phyloP scores from a whole-genome alignment of 371 early-diverging fungal species.

The Catenaria anguillulae region DNA sequence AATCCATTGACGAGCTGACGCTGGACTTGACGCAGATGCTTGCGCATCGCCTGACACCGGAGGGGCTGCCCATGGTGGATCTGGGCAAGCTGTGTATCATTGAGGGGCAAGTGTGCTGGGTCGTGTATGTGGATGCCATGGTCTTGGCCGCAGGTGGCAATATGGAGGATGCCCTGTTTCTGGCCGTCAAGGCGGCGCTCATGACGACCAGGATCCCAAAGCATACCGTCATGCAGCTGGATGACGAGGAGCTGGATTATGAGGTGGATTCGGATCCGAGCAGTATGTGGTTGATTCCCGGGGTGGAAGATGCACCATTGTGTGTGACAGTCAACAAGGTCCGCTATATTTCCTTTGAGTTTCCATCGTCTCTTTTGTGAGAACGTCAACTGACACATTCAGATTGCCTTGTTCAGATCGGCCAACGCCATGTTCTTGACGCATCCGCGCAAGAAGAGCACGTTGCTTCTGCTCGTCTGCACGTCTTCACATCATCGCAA shows the following conservation, averaged over 20 bases:
- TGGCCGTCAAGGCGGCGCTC: constrained; percentile 73
- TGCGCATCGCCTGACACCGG: constrained; percentile 51
- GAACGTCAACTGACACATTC: not conserved
- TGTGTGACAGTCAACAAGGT: constrained; percentile 66
- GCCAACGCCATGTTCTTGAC: constrained; percentile 65
- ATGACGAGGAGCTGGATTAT: constrained; percentile 65
- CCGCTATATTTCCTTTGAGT: no score
- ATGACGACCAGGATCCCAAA: constrained; percentile 68
- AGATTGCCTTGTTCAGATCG: constrained; percentile 46
- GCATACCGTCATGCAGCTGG: constrained; percentile 37
- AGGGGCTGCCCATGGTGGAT: constrained; percentile 68
- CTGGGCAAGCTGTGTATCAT: constrained; percentile 71
- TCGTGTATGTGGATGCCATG: constrained; percentile 78
- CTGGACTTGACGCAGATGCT: constrained; percentile 62
- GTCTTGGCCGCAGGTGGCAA: constrained; percentile 82
- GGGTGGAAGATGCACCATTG: constrained; percentile 61
- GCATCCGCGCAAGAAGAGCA: constrained; percentile 73
- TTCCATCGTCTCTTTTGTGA: not conserved
- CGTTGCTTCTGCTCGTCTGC: constrained; percentile 59
- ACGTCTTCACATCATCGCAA: constrained; percentile 60
- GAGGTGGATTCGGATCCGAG: constrained; percentile 75
- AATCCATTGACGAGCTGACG: constrained; percentile 57
- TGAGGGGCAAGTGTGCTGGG: constrained; percentile 76
- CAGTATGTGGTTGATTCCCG: constrained; percentile 56
- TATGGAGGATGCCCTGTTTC: constrained; percentile 62